Percentiles rank a stretch among this genome's conserved stretches.
These are phyloP conservation scores for Pseudopithomyces maydicus DNA, from an alignment of 2,329 filamentous ascomycete genomes.

Conservation along the genomic window DNA sequence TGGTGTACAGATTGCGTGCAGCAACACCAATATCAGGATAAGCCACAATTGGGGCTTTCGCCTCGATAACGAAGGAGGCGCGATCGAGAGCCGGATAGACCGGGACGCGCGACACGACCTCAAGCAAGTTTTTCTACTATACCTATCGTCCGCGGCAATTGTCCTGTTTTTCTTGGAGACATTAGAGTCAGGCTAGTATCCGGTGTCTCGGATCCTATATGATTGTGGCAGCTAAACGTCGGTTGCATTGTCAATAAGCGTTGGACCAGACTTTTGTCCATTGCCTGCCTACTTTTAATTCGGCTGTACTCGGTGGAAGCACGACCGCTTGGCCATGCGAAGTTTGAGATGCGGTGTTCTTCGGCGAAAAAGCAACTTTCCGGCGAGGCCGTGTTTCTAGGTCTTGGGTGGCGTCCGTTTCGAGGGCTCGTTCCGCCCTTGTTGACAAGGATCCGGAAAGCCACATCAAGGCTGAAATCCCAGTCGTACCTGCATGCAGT, in stretches of 20 bases:
- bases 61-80: neutral
- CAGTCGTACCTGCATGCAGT: constrained; percentile 40
- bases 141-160: neutral
- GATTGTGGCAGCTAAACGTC: neutral
- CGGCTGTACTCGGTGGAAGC: neutral
- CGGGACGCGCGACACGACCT: neutral
- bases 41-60: constrained; percentile 1
- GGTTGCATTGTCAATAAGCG: neutral
- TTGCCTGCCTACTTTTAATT: neutral
- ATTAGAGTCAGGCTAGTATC: neutral
- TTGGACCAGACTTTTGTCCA: neutral
- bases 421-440: constrained; percentile 21
- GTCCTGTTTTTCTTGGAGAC: neutral
- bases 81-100: neutral
- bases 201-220: neutral
- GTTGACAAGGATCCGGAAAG: constrained; percentile 22
- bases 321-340: neutral
- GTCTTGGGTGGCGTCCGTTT: constrained; percentile 31
- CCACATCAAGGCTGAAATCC: constrained; percentile 24
- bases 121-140: neutral
- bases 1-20: constrained; percentile 16
- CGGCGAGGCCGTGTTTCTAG: constrained; percentile 30
- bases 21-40: neutral
- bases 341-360: neutral
- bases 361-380: neutral